Evolutionary conservation across 352 stramenopile species (phyloP), one percentile per base, ranked within the genome.

Genomic region (Aphanomyces stellatus): DNA sequence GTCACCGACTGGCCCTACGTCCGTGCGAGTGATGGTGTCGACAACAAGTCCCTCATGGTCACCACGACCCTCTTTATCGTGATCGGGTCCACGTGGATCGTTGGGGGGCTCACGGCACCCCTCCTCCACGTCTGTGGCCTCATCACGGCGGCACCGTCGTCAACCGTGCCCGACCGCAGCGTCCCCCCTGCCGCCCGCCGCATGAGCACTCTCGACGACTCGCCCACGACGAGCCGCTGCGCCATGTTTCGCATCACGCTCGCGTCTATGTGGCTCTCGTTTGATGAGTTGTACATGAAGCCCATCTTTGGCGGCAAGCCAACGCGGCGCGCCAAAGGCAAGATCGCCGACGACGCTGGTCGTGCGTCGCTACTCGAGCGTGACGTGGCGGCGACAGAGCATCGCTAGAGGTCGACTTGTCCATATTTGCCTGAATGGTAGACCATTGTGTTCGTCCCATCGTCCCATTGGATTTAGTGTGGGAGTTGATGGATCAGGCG

Each of bases 21-120:
- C 8, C 49, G 25, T 34, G 0, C 22, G 15, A 5, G 19, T 7
- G 37, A 64, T 25, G 37, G 19, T 2, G 33, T 15, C 19, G 22
- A 24, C 22, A 13, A 37, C 55, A 43, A 46, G 22, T 19, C 41
- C n/a, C 55, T 64, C 35, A 64, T 64, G 55, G 37, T 64, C 11
- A 64, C 55, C 10, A 64, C 55, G 13, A 64, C 55, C 11, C 35
- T 64, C 15, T 64, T 64, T 51, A 17, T 64, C 22, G 55, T 64
- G 19, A 64, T 64, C 22, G 33, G 15, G 1, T 51, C 55, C 2
- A 64, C 55, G 35, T 64, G 55, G 55, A 22, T 64, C 8, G 25
- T 64, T 25, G 55, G 55, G 10, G 55, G 55, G 2, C 17, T 51
- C 5, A 64, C 55, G 4, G 55, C 33, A 4, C 55, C 55, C n/a